Base-by-base conservation (phyloP, 2,329 filamentous ascomycete species). In the Fusarium graminum region DNA sequence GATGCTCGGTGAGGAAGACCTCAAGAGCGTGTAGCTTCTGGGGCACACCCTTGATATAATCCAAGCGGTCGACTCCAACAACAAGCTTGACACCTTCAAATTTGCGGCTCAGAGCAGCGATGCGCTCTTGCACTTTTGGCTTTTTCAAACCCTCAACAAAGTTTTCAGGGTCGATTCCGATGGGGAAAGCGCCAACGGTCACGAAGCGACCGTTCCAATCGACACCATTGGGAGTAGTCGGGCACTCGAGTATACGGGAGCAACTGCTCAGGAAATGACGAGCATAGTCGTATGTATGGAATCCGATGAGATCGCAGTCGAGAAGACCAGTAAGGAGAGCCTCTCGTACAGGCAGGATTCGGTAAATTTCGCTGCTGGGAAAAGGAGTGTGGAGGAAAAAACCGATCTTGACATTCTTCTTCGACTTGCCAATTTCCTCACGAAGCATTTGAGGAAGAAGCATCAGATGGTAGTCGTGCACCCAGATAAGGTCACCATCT, bases 201-300 rank as follows among this genome's bases (percentile, higher is more conserved):
- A 98, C 90, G 59, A 94, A 91, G 75, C 92, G 93, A 67, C 92
- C 92, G 66, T 94, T 88, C 80, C 93, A 97, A 60, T 97, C 92
- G 66, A 98, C 93, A 13, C 94, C 93, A 73, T 97, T 97, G 0
- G 94, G 94, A 1, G 93, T 97, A 1, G 94, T 97, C 2, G 88
- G 82, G 2, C 90, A 88, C 66, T 86, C 87, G 42, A 97, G 84
- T 69, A 98, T 95, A 68, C 94, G 90, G n/a, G 93, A 94, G 81
- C 95, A 98, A 76, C 92, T 94, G 81, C 93, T 97, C 69, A 99
- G 81, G 81, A 98, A 99, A 80, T 99, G 95, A 51, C 95, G 88
- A n/a, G 94, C 94, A 75, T 99, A 99, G 80, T 98, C 94, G 81
- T 97, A 98, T 28, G 95, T 99, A 80, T 99, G 95, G 83, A 99